Evolutionary conservation across 495 filamentous ascomycete species (phyloP).

Genomic region (Copromyces sp.): DNA sequence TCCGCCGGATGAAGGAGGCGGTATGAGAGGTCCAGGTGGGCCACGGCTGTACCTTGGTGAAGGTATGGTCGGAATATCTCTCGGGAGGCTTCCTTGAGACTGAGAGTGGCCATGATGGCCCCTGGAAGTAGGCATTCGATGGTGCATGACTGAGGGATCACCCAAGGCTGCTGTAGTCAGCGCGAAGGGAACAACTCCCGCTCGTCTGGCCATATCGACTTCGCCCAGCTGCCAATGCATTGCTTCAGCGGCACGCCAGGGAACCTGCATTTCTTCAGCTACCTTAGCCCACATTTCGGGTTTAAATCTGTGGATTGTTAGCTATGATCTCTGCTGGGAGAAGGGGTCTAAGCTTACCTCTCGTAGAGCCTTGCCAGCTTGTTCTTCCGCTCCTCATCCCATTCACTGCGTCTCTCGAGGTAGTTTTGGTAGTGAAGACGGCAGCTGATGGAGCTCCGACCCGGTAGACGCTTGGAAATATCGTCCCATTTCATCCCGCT

Average conservation of each 20-base stretch:
- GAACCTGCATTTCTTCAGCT: conserved; percentile 88
- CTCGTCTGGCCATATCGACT: conserved; percentile 80
- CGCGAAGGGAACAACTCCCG: conserved; percentile 74
- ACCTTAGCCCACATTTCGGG: conserved; percentile 94
- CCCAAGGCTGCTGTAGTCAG: conserved; percentile 52
- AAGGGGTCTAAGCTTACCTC: conserved; percentile 49
- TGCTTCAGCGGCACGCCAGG: conserved; percentile 89
- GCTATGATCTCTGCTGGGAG: neutral
- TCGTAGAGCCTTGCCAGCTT: conserved; percentile 91
- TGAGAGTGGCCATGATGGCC: conserved; percentile 33
- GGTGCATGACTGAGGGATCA: conserved; percentile 37
- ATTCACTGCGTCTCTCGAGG: conserved; percentile 77
- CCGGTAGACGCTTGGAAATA: conserved; percentile 80
- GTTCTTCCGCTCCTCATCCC: conserved; percentile 97
- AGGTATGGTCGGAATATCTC: conserved; percentile 25
- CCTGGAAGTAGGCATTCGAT: conserved; percentile 22
- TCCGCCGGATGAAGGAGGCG: conserved; percentile 11
- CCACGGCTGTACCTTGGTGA: conserved; percentile 28
- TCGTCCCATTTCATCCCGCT: conserved; percentile 98
- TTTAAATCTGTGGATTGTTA: conserved; percentile 62
- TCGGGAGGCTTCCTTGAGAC: conserved; percentile 36
- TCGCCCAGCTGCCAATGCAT: conserved; percentile 98
- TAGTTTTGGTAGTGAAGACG: conserved; percentile 97
- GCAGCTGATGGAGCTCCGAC: conserved; percentile 86
- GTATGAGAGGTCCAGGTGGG: conserved; percentile 10